These are phyloP conservation scores for Reticulascus tulasneorum DNA, from an alignment of 2,329 filamentous ascomycete genomes.

Conservation along the genomic window DNA sequence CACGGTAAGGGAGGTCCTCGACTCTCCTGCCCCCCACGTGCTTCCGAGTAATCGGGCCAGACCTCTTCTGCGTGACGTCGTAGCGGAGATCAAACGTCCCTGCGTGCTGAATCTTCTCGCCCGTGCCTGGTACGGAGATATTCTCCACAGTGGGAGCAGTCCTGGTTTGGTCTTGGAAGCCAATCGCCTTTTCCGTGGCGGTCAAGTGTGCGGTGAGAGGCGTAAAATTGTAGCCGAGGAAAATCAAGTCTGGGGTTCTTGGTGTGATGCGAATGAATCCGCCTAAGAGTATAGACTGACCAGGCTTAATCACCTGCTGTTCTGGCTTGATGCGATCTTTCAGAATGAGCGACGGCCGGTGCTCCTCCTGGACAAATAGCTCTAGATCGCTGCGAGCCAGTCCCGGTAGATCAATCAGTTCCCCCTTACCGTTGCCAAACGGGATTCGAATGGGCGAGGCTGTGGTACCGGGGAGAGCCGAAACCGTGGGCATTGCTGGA, in stretches of 20 bases:
- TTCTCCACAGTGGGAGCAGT: conserved; percentile 54
- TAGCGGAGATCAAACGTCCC: conserved; percentile 71
- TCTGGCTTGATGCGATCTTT: conserved; percentile 67
- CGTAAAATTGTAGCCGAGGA: conserved; percentile 85
- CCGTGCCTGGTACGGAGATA: conserved; percentile 57
- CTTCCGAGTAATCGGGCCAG: conserved; percentile 66
- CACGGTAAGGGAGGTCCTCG: conserved; percentile 70
- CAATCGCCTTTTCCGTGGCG: conserved; percentile 72
- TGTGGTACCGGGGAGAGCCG: conserved; percentile 84
- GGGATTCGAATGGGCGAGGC: conserved; percentile 91
- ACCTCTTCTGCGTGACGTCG: conserved; percentile 77
- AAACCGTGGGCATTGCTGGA: conserved; percentile 82
- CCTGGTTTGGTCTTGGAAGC: conserved; percentile 62
- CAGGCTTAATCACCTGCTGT: conserved; percentile 68
- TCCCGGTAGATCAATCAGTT: conserved; percentile 90
- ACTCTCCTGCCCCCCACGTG: conserved; percentile 60
- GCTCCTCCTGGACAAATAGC: conserved; percentile 61
- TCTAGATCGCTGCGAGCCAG: conserved; percentile 72
- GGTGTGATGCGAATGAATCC: conserved; percentile 88
- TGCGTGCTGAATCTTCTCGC: conserved; percentile 60
- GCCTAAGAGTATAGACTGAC: conserved; percentile 77
- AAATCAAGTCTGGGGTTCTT: conserved; percentile 55
- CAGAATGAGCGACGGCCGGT: conserved; percentile 73
- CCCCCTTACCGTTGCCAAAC: conserved; percentile 80
- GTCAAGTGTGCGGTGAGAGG: conserved; percentile 75